phyloP scores from a whole-genome alignment of 2,329 filamentous ascomycete species.

The Cadophora gregata region DNA sequence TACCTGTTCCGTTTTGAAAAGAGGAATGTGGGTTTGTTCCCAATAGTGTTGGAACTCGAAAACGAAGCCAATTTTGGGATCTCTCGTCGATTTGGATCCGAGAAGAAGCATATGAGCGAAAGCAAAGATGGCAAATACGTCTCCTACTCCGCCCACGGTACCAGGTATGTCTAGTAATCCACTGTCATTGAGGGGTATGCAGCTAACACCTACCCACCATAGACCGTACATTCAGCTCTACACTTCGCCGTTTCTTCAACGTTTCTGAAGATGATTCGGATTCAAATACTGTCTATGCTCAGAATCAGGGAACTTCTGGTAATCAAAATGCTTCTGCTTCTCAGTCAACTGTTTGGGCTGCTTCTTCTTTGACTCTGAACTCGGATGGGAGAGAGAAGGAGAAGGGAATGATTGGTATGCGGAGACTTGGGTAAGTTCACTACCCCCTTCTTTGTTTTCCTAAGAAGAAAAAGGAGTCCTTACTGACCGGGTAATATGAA shows the following conservation, averaged over 20 bases:
- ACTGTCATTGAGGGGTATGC: background rate
- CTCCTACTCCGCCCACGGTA: background rate
- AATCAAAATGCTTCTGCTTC: background rate
- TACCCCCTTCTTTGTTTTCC: background rate
- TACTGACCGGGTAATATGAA: background rate
- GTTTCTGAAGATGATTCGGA: too few relatives aligned
- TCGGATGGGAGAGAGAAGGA: background rate
- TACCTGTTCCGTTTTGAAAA: too few relatives aligned
- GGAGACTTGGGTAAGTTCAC: background rate
- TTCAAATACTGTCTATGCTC: background rate
- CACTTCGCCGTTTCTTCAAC: constrained; percentile 11
- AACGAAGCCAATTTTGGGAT: background rate
- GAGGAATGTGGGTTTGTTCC: background rate
- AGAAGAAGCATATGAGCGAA: background rate
- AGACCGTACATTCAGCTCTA: constrained; percentile 1
- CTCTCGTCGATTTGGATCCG: background rate
- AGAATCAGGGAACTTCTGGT: too few relatives aligned
- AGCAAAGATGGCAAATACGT: background rate
- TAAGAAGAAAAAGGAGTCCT: background rate
- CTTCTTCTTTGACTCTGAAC: background rate
- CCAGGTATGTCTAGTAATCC: background rate
- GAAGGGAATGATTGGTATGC: background rate
- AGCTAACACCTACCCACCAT: background rate
- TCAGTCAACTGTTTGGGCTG: background rate
- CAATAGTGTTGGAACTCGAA: background rate